Percentiles rank a stretch among this genome's conserved stretches.
phyloP scores from a whole-genome alignment of 768 basidiomycete genomes.

The Boletus tomentosulus region DNA sequence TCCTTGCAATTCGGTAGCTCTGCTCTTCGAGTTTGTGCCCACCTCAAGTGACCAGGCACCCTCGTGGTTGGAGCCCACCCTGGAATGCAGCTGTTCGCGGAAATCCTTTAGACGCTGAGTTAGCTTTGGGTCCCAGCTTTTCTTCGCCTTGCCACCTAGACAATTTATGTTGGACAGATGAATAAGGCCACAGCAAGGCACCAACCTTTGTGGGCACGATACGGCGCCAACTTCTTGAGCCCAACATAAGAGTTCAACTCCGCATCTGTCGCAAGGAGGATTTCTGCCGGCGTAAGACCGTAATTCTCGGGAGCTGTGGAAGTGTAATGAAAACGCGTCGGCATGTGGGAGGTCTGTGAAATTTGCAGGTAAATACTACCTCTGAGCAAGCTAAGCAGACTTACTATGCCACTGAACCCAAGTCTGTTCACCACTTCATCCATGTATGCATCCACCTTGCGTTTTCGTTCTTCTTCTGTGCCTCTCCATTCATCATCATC shows the following conservation, averaged over 20 bases:
- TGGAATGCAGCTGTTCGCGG: constrained; percentile 53
- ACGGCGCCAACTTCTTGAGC: constrained; percentile 89
- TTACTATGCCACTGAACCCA: constrained; percentile 94
- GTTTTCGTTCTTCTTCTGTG: constrained; percentile 87
- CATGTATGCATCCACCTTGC: constrained; percentile 82
- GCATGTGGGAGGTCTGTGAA: constrained; percentile 75
- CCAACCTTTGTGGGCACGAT: constrained; percentile 52
- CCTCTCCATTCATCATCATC: constrained; percentile 76
- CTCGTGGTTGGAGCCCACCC: constrained; percentile 26
- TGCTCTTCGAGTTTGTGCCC: constrained; percentile 3
- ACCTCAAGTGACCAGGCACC: constrained; percentile 18
- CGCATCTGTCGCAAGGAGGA: constrained; percentile 85
- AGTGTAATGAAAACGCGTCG: constrained; percentile 93
- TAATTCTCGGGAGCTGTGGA: constrained; percentile 58
- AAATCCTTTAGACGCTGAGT: constrained; percentile 68
- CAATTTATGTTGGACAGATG: not conserved
- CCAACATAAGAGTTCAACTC: constrained; percentile 92
- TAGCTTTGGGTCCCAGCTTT: constrained; percentile 57
- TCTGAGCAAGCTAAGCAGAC: constrained; percentile 23
- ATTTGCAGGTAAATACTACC: not conserved
- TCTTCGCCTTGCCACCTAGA: constrained; percentile 26
- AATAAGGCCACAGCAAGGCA: constrained; percentile 4
- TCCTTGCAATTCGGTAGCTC: constrained; percentile 9
- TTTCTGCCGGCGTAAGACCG: constrained; percentile 77
- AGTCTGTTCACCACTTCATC: constrained; percentile 77